A percentile compares a stretch with the other conserved stretches of the same genome.
phyloP scores from a whole-genome alignment of 164 flowering plant genomes.

The grape (Vitis vinifera) region ASM3070453v1 NC_081823.1:7524001-7524500 shows the following conservation, averaged over 20 bases:
- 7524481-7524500: too few species aligned
- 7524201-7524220: slow-evolving; percentile 43
- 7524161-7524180: slow-evolving; percentile 43
- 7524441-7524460: too few species aligned
- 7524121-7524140: slow-evolving; percentile 51
- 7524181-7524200: slow-evolving; percentile 50
- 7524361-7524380: too few species aligned
- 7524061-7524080: slow-evolving; percentile 33
- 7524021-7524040: slow-evolving; percentile 41
- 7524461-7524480: too few species aligned
- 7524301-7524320: too few species aligned
- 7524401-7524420: not conserved
- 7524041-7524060: slow-evolving; percentile 48
- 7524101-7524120: slow-evolving; percentile 26
- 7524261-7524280: too few species aligned
- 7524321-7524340: too few species aligned
- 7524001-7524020: slow-evolving; percentile 33
- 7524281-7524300: too few species aligned
- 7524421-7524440: not conserved
- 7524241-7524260: not conserved
- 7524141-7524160: slow-evolving; percentile 40
- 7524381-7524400: not conserved
- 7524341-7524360: too few species aligned
- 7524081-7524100: slow-evolving; percentile 53
- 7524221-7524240: slow-evolving; percentile 30